Evolutionary conservation across 2,329 filamentous ascomycete genomes (phyloP), one percentile per base, ranked within the genome.

Genomic region (Paracoccidioides lutzii): DNA sequence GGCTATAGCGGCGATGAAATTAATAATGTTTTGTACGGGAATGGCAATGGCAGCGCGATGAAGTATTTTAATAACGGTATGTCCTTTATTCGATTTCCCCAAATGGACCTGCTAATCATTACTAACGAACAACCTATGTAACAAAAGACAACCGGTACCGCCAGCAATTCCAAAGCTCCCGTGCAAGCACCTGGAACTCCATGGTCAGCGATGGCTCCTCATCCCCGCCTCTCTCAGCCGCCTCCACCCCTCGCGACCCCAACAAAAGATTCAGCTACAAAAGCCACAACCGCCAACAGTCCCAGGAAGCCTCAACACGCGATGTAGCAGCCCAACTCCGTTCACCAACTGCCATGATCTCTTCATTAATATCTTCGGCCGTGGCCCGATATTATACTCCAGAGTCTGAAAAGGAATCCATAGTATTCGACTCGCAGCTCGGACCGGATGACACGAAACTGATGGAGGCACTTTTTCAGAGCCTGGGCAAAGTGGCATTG

Each of bases 381-480:
- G 53, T 44, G 6, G 35, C 43, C n/a, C 53, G 49, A 10, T n/a
- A 38, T 37, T 50, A 48, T 12, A 49, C 44, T 5, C 8, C 44
- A 15, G 43, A 40, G 46, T 28, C 46, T n/a, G 33, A 38, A 38
- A 35, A 12, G n/a, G 33, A 37, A 7, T 33, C n/a, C 4, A n/a
- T 50, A 38, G 33, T 50, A 28, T 12, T 50, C 33, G 46, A 50
- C 33, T 32, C 46, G 33, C 46, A 38, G 15, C 64, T 81, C 41
- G 78, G 74, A 46, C 69, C 79, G 37, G 74, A 80, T 55, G 80
- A 83, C 61, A 78, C 78, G 52, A 76, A 78, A 58, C 71, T 82
- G 38, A 71, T 82, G 4, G 78, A 81, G 45, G 74, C 75, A 55
- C 69, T 84, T 40, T 72, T 81, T 57, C 71, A 76, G 58, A 75